phyloP scores from a whole-genome alignment of 768 basidiomycete species.

The Mycena galopus region DNA sequence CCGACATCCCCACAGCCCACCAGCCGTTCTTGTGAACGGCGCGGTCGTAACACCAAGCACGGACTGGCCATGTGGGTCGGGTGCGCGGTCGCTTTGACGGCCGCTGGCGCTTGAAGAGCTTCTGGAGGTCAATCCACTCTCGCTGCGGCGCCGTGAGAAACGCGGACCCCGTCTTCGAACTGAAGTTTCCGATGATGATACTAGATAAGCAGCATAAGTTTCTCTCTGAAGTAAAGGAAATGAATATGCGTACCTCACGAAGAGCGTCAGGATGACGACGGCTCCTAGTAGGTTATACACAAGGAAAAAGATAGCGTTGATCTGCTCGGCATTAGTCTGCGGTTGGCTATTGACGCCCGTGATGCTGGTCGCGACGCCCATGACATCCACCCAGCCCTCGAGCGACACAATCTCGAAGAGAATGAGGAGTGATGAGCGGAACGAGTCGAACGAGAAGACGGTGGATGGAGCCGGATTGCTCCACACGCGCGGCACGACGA shows the following conservation, averaged over 20 bases:
- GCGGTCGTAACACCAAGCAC: conserved; percentile 92
- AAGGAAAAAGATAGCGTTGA: conserved; percentile 92
- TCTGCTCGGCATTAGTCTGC: conserved; percentile 75
- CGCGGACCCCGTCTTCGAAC: conserved; percentile 86
- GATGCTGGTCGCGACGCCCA: conserved; percentile 84
- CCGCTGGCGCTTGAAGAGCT: conserved; percentile 86
- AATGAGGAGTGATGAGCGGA: conserved; percentile 86
- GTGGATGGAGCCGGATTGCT: conserved; percentile 86
- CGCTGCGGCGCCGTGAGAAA: conserved; percentile 88
- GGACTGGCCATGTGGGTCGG: conserved; percentile 65
- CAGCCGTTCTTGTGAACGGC: conserved; percentile 94
- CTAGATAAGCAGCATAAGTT: conserved; percentile 53
- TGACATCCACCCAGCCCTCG: conserved; percentile 97
- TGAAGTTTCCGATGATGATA: conserved; percentile 97
- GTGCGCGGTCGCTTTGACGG: conserved; percentile 85
- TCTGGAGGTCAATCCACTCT: conserved; percentile 95
- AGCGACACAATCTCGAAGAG: conserved; percentile 96
- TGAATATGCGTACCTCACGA: conserved; percentile 77
- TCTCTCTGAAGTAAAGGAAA: not conserved
- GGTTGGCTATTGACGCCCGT: conserved; percentile 80
- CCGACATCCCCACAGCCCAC: conserved; percentile 88
- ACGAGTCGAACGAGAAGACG: conserved; percentile 90
- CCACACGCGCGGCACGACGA: conserved; percentile 90
- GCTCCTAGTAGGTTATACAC: conserved; percentile 93
- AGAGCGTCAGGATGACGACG: conserved; percentile 90